Conservation (phyloP, 139 green algal genomes). For the Chlorella sp. region DNA sequence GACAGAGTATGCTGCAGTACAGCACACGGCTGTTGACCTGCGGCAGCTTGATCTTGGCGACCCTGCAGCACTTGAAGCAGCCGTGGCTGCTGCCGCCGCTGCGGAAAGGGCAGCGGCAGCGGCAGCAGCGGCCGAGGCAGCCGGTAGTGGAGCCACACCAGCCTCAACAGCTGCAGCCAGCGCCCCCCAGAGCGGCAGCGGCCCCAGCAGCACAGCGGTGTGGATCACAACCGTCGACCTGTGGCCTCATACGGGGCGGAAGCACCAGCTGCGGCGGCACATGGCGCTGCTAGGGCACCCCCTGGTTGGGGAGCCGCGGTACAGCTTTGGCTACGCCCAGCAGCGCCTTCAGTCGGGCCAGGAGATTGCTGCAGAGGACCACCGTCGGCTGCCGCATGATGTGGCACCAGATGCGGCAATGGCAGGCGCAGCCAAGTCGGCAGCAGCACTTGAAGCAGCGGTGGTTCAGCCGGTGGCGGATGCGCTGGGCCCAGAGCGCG, state of each 20-base stretch:
- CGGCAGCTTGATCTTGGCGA: background rate
- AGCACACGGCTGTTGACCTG: background rate
- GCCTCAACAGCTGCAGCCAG: background rate
- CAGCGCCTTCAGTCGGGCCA: slow-evolving; percentile 1
- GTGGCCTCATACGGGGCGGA: slow-evolving; percentile 70
- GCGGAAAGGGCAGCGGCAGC: background rate
- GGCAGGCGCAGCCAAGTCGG: background rate
- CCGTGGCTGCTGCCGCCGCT: background rate
- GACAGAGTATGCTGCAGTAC: slow-evolving; percentile 39
- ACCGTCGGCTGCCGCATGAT: background rate
- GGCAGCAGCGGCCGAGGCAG: background rate
- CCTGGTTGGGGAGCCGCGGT: slow-evolving; percentile 64
- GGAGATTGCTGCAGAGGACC: background rate
- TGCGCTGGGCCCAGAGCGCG: background rate
- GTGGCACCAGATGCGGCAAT: background rate
- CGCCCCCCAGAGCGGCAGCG: background rate
- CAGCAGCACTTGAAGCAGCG: background rate
- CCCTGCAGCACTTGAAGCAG: background rate
- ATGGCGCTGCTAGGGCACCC: slow-evolving; percentile 69
- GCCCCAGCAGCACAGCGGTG: slow-evolving; percentile 7
- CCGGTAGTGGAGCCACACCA: background rate
- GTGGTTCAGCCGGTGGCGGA: background rate
- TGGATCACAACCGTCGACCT: slow-evolving; percentile 63
- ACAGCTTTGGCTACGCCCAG: slow-evolving; percentile 43
- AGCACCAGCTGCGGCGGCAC: slow-evolving; percentile 81